These are phyloP conservation scores for Craspedostauros australis DNA, from an alignment of 108 stramenopile genomes.

Conservation along the genomic window DNA sequence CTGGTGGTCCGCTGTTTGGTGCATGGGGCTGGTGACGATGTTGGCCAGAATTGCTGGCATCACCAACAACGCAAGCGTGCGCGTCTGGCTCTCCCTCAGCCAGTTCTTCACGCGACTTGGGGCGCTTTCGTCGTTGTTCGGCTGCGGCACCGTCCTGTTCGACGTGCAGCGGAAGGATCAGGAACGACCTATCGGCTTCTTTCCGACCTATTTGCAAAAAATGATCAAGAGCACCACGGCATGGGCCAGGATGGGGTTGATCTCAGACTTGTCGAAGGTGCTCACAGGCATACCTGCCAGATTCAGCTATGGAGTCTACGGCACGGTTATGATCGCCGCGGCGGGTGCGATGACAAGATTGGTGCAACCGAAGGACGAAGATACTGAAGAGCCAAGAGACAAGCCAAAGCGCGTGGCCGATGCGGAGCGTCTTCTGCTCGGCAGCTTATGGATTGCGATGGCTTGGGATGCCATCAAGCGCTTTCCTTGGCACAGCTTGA, in stretches of 20 bases:
- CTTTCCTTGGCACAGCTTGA: no score
- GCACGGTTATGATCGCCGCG: slow-evolving; percentile 11
- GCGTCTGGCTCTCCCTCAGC: slow-evolving; percentile 15
- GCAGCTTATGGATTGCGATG: no score
- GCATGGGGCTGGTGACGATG: slow-evolving; percentile 4
- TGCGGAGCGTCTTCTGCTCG: no score
- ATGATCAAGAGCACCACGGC: slow-evolving; percentile 20
- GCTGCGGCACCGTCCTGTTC: slow-evolving; percentile 50
- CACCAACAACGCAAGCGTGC: background rate
- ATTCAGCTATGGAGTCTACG: slow-evolving; percentile 9
- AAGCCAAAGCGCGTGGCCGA: no score
- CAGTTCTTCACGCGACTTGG: slow-evolving; percentile 48
- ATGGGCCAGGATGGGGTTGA: slow-evolving; percentile 35
- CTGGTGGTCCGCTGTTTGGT: slow-evolving; percentile 50
- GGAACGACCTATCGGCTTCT: slow-evolving; percentile 42
- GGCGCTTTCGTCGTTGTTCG: slow-evolving; percentile 47
- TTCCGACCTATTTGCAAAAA: slow-evolving; percentile 25
- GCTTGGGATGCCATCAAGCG: no score
- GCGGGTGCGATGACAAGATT: slow-evolving; percentile 24
- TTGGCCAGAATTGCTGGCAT: background rate
- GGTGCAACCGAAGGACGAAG: no score
- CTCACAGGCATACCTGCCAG: background rate
- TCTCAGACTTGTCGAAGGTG: slow-evolving; percentile 30
- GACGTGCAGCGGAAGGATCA: slow-evolving; percentile 39
- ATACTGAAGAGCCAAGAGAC: no score